Percentiles rank a stretch among this genome's conserved stretches.
These are phyloP conservation scores for Morella rubra DNA, from an alignment of 306 rosid genomes.

Conservation along the genomic window DNA sequence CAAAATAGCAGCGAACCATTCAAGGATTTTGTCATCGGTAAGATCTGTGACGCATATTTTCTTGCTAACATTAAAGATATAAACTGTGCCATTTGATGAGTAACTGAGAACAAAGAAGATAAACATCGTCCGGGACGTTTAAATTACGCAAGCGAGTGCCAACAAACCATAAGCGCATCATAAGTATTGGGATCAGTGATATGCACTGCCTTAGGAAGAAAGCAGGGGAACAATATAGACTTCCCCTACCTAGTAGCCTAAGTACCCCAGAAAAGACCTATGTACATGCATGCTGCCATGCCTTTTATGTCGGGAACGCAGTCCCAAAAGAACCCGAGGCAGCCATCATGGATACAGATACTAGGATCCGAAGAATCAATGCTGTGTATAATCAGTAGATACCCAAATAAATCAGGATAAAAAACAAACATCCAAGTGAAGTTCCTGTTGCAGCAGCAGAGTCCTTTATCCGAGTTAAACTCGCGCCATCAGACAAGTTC, in stretches of 20 bases:
- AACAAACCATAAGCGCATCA: not conserved
- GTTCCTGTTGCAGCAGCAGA: slow-evolving; percentile 5
- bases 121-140: not conserved
- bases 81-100: too few relatives aligned
- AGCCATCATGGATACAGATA: not conserved
- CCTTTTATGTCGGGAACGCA: not conserved
- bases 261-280: not conserved
- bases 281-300: not conserved
- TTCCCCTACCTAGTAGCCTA: not conserved
- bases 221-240: not conserved
- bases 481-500: slow-evolving; percentile 1
- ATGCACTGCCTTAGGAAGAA: not conserved
- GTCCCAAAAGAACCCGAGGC: slow-evolving; percentile 1
- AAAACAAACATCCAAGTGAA: not conserved
- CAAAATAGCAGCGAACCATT: slow-evolving; percentile 74
- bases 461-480: not conserved
- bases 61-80: not conserved
- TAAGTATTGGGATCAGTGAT: not conserved
- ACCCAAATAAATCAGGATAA: slow-evolving; percentile 3
- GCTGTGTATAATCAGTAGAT: not conserved
- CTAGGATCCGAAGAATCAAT: not conserved
- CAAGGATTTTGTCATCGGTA: slow-evolving; percentile 73
- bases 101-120: too few relatives aligned
- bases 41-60: slow-evolving; percentile 29
- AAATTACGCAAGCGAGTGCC: too few relatives aligned